Base-by-base conservation (phyloP, 2,329 filamentous ascomycete species). In the Talaromyces sp. region DNA sequence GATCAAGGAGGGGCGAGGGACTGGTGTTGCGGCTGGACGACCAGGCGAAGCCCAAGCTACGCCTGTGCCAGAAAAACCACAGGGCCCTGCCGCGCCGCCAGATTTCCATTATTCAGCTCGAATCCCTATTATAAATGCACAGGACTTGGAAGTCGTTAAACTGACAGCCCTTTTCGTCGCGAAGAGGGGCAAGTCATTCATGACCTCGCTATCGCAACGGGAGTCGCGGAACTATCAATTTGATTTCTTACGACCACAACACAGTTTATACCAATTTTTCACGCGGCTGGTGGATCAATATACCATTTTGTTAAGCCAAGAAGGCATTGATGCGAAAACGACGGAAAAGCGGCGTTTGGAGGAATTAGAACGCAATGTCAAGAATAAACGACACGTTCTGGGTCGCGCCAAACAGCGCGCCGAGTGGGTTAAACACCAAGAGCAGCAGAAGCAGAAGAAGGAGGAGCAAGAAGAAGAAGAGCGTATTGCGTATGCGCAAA, bases 201-300 rank as follows among this genome's bases (percentile, higher is more conserved):
- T 96, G 85, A 97, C 92, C 27, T 86, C 89, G 60, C 81, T 99
- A 65, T 91, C 90, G 28, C 94, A 96, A 78, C 87, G 91, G 67
- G 94, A 99, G 79, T 85, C 90, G 18, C 86, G 89, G 71, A 98
- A 97, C 76, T 92, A 88, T 67, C 94, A 99, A 74, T 99, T 98
- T 75, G 92, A 97, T 76, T 99, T 99, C 72, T 82, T 99, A 59
- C 88, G 94, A 59, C 92, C 93, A 16, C 96, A 96, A 71, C 95
- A 99, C 80, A 96, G 91, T 70, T 88, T 97, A 65, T 92, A 98
- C 80, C 93, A 94, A 74, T 98, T 95, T 80, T 98, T 97, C 77
- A 91, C 92, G 68, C 87, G 93, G 66, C 83, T 96, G 63, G 88
- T 97, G 63, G 94, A 98, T 68, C 95, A 99, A 74, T 98, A 98